Base-by-base conservation (phyloP, 106 monocot genomes). In the Phalaenopsis equestris region DNA sequence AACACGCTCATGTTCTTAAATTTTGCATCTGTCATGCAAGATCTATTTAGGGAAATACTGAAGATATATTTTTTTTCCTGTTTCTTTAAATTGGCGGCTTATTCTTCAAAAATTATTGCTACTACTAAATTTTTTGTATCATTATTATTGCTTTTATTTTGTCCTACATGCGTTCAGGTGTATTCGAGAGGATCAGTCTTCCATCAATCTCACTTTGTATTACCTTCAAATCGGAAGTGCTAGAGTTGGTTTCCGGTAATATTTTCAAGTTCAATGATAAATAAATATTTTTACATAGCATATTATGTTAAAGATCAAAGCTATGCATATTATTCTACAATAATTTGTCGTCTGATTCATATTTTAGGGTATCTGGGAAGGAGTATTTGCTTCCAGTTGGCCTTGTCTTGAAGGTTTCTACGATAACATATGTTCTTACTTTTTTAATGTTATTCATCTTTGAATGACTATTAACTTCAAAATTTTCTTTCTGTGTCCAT, bases 171-270 rank as follows among this genome's bases (percentile, higher is more conserved):
- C 56, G 30, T 81, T 49, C 75, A 97, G 97, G 83, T 97, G 98
- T 82, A 90, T 92, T 41, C 87, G 92, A 80, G 89, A 88, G 42
- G 98, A 99, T 83, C 89, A 87, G 58, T 88, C 94, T 74, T 82
- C 89, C 78, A 92, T 91, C 56, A 83, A 77, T 19, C 43, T 94
- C 77, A 92, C 87, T 82, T 78, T 99, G 81, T 94, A 99, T 85
- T 99, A 99, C 79, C 90, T 94, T 87, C 90, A 93, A 41, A 94
- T 92, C 91, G 98, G 98, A 85, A 99, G 98, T 84, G 92, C 94
- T 84, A 91, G 98, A 73, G 82, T 94, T 82, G 94, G 98, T 55
- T 94, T 99, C 57, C 90, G 98, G 98, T 94, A 90, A 84, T 37
- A n/a, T 70, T 56, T 67, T 43, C 30, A 76, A 48, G 2, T 39